Evolutionary conservation across 169 alveolate genomes (phyloP).

Genomic region (Besnoitia besnoiti): DNA sequence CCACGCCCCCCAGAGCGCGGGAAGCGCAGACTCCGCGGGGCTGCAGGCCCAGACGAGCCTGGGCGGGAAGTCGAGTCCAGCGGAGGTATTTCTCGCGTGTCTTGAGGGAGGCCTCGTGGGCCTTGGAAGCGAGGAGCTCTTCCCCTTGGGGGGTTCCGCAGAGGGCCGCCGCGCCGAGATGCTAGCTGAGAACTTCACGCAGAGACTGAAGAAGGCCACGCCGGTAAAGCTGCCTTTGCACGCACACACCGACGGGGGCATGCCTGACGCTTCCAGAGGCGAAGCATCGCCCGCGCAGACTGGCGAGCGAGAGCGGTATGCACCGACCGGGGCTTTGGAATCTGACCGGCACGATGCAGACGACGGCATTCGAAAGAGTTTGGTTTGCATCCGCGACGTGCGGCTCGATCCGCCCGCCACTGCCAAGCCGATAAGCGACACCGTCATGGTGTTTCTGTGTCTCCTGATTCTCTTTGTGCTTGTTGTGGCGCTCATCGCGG

Average conservation of each 20-base stretch:
- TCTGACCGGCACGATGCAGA: neutral
- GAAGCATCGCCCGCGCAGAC: neutral
- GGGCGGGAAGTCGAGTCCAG: neutral
- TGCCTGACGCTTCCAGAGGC: neutral
- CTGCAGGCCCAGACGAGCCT: neutral
- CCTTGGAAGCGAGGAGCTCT: conserved; percentile 11
- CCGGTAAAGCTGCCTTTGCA: neutral
- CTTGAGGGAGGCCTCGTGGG: conserved; percentile 16
- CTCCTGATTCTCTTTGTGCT: conserved; percentile 57
- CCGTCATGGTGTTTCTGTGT: conserved; percentile 56
- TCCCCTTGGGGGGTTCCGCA: conserved; percentile 27
- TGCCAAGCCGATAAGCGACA: conserved; percentile 58
- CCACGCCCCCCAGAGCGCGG: neutral
- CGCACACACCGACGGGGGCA: neutral
- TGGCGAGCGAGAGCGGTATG: neutral
- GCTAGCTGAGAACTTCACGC: neutral
- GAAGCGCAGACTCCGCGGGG: neutral
- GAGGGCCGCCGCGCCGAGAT: conserved; percentile 14
- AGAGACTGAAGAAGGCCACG: neutral
- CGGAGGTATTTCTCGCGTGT: conserved; percentile 1
- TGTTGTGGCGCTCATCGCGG: conserved; percentile 45
- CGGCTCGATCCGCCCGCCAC: conserved; percentile 57
- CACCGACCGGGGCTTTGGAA: neutral
- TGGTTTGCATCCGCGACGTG: conserved; percentile 55
- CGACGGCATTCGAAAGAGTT: neutral